Evolutionary conservation across 768 basidiomycete genomes (phyloP), one percentile per base, ranked within the genome.

Genomic region (Gymnopilus junonius): DNA sequence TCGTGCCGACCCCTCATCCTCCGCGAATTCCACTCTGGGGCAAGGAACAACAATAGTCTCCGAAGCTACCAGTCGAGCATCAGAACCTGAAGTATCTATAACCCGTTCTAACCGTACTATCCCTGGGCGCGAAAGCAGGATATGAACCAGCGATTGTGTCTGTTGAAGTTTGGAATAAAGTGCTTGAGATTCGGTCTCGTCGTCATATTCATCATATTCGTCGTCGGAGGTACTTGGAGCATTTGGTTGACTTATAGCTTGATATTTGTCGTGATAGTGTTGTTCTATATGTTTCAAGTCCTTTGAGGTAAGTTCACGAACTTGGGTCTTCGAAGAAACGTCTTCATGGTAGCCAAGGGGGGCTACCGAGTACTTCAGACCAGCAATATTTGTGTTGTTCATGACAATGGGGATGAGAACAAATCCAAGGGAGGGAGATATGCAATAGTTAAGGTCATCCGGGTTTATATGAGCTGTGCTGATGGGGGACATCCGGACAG

Each of bases 401-500:
- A 97, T 84, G 46, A 96, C 82, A 34, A 97, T 77, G 1, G 96
- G 96, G 50, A 97, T 78, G 57, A 94, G 83, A 31, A 92, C 85
- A 45, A 79, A 78, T 56, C 82, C 80, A 7, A 77, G 75, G 10
- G 80, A 76, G 20, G 80, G 71, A 1, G 90, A 80, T 20, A 96
- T 80, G 69, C 94, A 97, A 73, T 89, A 95, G 3, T 87, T 87
- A 55, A 86, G 81, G 14, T 77, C 81, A 62, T 89, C 81, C 11
- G 93, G 94, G 68, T 97, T 96, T 45, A 99, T 80, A 21, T 90
- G 89, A 4, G 95, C 96, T 2, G 95, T 97, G 73, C 95, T 94
- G 69, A 94, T 94, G 10, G 95, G 95, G 0, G 94, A 93, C 85
- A 96, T 90, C 66, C 91, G 88, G 55, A 99, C 91, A 0, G 94